Evolutionary conservation across 2,329 filamentous ascomycete genomes (phyloP).

Genomic region (Pseudopithomyces maydicus): DNA sequence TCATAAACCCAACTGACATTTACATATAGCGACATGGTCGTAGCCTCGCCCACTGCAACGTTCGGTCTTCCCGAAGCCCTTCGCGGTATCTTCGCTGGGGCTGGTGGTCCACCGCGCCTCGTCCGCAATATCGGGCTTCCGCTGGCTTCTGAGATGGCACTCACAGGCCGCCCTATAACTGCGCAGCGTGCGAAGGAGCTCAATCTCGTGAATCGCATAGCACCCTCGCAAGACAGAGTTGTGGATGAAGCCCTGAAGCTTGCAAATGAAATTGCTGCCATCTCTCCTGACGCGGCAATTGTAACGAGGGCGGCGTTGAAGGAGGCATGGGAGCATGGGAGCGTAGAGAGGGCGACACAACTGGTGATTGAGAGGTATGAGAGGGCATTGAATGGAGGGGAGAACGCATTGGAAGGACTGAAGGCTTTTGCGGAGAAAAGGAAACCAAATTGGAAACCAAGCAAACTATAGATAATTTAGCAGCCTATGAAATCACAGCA

Average conservation of each 20-base stretch:
- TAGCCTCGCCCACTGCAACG: constrained; percentile 57
- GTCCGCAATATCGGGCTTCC: constrained; percentile 56
- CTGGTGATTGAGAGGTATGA: constrained; percentile 51
- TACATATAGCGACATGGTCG: constrained; percentile 54
- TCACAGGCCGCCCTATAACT: constrained; percentile 53
- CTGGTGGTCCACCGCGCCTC: constrained; percentile 58
- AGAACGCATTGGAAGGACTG: constrained; percentile 58
- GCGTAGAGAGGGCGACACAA: constrained; percentile 48
- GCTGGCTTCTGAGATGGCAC: constrained; percentile 55
- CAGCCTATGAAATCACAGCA: not conserved
- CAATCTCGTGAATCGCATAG: constrained; percentile 49
- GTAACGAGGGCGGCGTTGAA: constrained; percentile 42
- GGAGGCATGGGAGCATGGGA: constrained; percentile 41
- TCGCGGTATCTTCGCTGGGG: constrained; percentile 60
- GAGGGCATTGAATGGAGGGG: constrained; percentile 47
- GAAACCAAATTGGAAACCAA: constrained; percentile 55
- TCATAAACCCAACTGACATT: constrained; percentile 13
- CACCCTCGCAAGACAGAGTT: constrained; percentile 39
- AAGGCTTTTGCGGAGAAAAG: constrained; percentile 59
- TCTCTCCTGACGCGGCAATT: constrained; percentile 45
- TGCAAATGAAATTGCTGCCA: constrained; percentile 40
- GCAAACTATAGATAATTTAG: constrained; percentile 52
- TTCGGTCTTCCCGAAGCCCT: constrained; percentile 61
- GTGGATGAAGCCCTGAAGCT: constrained; percentile 44
- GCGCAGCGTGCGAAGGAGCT: constrained; percentile 52